These are phyloP conservation scores for Kalaharituber pfeilii DNA, from an alignment of 2,329 filamentous ascomycete genomes.

Conservation along the genomic window DNA sequence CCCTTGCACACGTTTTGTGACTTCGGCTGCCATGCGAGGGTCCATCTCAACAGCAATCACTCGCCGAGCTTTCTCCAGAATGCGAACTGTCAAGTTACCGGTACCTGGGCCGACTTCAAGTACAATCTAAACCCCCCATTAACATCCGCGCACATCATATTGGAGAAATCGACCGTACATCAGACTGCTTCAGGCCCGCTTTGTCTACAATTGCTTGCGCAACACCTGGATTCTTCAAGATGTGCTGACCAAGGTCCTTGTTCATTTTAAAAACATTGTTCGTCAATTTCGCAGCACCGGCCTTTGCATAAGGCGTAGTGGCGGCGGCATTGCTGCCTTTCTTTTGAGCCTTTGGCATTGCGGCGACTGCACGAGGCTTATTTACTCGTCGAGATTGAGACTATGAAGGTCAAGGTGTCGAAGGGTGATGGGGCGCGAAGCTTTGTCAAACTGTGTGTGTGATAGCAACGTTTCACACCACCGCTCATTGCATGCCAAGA, in stretches of 20 bases:
- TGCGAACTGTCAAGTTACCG: slow-evolving; percentile 74
- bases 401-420: too few species aligned
- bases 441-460: too few species aligned
- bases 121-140: slow-evolving; percentile 36
- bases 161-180: slow-evolving; percentile 29
- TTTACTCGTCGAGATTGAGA: too few species aligned
- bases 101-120: slow-evolving; percentile 86
- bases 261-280: slow-evolving; percentile 98
- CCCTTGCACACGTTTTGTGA: slow-evolving; percentile 84
- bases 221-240: slow-evolving; percentile 80
- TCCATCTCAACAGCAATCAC: slow-evolving; percentile 81
- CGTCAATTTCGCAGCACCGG: slow-evolving; percentile 31
- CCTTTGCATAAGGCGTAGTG: neutral
- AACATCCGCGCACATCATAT: slow-evolving; percentile 2
- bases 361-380: too few species aligned
- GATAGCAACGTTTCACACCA: too few species aligned
- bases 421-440: too few species aligned
- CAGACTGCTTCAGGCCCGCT: slow-evolving; percentile 75
- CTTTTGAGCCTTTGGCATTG: too few species aligned
- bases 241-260: slow-evolving; percentile 74
- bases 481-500: too few species aligned
- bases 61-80: slow-evolving; percentile 72
- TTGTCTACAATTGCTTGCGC: slow-evolving; percentile 71
- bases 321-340: too few species aligned
- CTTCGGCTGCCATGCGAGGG: slow-evolving; percentile 87